Percentiles rank a stretch among this genome's conserved stretches.
These are phyloP conservation scores for Podaxis mareebaensis DNA, from an alignment of 768 basidiomycete genomes.

Conservation along the genomic window DNA sequence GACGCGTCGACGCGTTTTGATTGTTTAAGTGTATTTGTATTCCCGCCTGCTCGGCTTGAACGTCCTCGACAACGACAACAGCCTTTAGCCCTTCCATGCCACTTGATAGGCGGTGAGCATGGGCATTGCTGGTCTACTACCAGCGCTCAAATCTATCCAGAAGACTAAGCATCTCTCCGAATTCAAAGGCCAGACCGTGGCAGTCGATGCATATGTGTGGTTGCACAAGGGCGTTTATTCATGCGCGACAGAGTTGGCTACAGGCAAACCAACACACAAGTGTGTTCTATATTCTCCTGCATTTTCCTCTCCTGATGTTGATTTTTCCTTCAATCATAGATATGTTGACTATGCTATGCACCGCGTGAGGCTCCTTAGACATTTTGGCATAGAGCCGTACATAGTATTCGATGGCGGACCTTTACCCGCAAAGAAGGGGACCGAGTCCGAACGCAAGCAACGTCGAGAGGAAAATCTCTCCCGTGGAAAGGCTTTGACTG, in stretches of 20 bases:
- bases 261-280: constrained; percentile 81
- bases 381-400: constrained; percentile 85
- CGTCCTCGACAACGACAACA: constrained; percentile 4
- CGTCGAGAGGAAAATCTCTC: constrained; percentile 76
- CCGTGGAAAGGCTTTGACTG: constrained; percentile 68
- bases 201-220: constrained; percentile 96
- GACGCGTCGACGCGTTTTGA: constrained; percentile 8
- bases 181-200: constrained; percentile 81
- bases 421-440: constrained; percentile 90
- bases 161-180: constrained; percentile 76
- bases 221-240: constrained; percentile 85
- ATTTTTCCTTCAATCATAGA: constrained; percentile 37
- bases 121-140: constrained; percentile 92
- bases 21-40: background rate
- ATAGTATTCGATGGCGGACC: constrained; percentile 97
- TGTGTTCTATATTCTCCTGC: constrained; percentile 39
- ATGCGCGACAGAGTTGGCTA: constrained; percentile 89
- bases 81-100: constrained; percentile 12
- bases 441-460: constrained; percentile 78
- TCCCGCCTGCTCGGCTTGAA: constrained; percentile 3
- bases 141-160: constrained; percentile 89
- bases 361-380: constrained; percentile 79
- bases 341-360: constrained; percentile 98
- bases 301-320: background rate
- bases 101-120: constrained; percentile 38